Base-by-base conservation (phyloP, 768 basidiomycete genomes). In the Lentinula sp. region DNA sequence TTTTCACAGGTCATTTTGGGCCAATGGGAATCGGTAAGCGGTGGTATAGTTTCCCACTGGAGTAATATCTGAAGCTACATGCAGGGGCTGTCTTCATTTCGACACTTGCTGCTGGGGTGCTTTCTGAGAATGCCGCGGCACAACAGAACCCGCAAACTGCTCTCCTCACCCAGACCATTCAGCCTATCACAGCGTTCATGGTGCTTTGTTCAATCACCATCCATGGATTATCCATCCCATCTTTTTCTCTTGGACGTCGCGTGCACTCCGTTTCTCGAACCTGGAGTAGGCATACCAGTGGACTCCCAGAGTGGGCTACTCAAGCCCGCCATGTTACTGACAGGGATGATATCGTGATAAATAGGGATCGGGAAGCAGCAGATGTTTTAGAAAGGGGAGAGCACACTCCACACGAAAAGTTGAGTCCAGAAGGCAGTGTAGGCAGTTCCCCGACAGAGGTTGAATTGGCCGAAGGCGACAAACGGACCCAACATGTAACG, bases 1-100 rank as follows among this genome's bases (percentile, higher is more conserved):
- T 95, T 3, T 99, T 99, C 73, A 89, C 85, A 43, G 97, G 97
- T 0, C 95, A 98, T 75, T 99, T 98, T 70, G 96, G 94, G 11
- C 91, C 92, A 21, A 91, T 91, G 63, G 88, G 89, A 34, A 82
- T 92, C 55, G 89, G 88, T 81, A 62, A 65, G 80, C 67, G 37
- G 31, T 40, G 40, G 13, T 46, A 13, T 60, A 32, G 59, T 23
- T 8, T 34, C 31, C 46, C 51, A 54, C 40, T 39, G 5, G 0
- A 43, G 6, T 21, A 16, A 32, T 49, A 6, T 8, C 52, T 32
- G 52, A 62, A 55, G 31, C 72, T 23, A 43, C 46, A 43, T 54
- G 39, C 75, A 81, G 93, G 94, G 46, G 96, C 93, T 11, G 80
- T 99, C 56, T 99, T 97, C 78, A 98, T 98, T 62, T 89, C 89